phyloP scores from a whole-genome alignment of 2,329 filamentous ascomycete species.

The Incumbomyces delicatus region DNA sequence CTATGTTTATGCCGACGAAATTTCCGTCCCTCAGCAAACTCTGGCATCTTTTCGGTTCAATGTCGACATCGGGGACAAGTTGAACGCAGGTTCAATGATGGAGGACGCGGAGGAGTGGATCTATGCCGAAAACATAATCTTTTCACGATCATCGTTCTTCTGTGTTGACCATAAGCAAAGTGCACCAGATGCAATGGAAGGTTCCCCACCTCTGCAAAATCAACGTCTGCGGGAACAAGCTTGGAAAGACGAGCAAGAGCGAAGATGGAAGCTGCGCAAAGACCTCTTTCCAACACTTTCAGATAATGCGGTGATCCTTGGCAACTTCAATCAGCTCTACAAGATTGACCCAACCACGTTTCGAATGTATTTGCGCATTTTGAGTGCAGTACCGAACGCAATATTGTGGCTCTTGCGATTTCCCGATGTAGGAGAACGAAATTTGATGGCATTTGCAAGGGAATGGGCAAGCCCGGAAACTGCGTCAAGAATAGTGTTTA shows the following conservation, averaged over 20 bases:
- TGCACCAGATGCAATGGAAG: slow-evolving; percentile 51
- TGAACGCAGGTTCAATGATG: slow-evolving; percentile 55
- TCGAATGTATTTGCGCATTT: slow-evolving; percentile 86
- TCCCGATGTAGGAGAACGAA: slow-evolving; percentile 80
- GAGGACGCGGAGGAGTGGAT: slow-evolving; percentile 72
- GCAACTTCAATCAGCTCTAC: slow-evolving; percentile 97
- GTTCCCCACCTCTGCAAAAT: slow-evolving; percentile 11
- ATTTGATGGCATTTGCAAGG: slow-evolving; percentile 69
- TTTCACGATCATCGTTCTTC: slow-evolving; percentile 90
- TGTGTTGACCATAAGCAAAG: slow-evolving; percentile 96
- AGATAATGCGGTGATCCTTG: slow-evolving; percentile 81
- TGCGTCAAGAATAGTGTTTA: slow-evolving; percentile 81
- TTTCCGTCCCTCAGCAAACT: slow-evolving; percentile 72
- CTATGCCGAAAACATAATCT: slow-evolving; percentile 94
- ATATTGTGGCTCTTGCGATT: slow-evolving; percentile 95
- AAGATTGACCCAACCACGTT: slow-evolving; percentile 99
- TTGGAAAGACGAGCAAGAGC: slow-evolving; percentile 74
- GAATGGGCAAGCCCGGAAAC: slow-evolving; percentile 79
- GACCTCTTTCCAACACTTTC: slow-evolving; percentile 75
- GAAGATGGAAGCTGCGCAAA: slow-evolving; percentile 87
- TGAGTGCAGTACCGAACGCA: slow-evolving; percentile 74
- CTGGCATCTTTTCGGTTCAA: slow-evolving; percentile 72
- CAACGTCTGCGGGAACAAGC: slow-evolving; percentile 51
- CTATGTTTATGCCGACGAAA: slow-evolving; percentile 84
- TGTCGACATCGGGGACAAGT: slow-evolving; percentile 58